These are phyloP conservation scores for Fragilaria radians DNA, from an alignment of 108 stramenopile species.

Conservation along the genomic window DNA sequence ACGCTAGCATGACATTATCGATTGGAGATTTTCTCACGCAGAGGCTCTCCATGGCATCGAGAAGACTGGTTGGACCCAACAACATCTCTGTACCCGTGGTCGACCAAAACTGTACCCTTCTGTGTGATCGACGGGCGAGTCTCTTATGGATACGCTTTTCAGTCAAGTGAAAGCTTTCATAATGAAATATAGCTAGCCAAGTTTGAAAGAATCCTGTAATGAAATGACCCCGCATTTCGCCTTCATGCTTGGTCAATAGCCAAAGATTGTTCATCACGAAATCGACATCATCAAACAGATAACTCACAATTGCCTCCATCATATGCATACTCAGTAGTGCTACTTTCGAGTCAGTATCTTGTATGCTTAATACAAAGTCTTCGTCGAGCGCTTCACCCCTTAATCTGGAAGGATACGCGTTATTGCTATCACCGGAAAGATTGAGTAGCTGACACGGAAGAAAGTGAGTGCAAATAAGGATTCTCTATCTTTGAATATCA, in stretches of 20 bases:
- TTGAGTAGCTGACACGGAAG: not conserved
- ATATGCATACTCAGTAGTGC: not conserved
- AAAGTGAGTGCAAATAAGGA: not conserved
- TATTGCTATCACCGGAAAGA: not conserved
- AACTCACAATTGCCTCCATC: not conserved
- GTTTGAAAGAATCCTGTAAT: not conserved
- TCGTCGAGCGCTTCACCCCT: not conserved
- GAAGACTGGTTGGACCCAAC: not conserved
- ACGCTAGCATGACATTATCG: not conserved
- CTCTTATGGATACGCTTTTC: not conserved
- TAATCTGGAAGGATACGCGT: not conserved
- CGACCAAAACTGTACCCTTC: not conserved
- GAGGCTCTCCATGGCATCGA: not conserved
- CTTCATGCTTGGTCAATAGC: not conserved
- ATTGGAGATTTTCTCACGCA: not conserved
- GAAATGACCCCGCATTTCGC: not conserved
- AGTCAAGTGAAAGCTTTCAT: not conserved
- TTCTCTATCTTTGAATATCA: not conserved
- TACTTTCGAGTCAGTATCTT: not conserved
- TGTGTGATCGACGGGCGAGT: not conserved
- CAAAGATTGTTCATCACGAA: not conserved
- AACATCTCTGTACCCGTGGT: not conserved
- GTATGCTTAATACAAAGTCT: not conserved
- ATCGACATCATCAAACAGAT: not conserved
- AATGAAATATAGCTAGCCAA: not conserved